Evolutionary conservation across 2,329 filamentous ascomycete species (phyloP), one percentile per base, ranked within the genome.

Genomic region (Arthrobotrys iridis): DNA sequence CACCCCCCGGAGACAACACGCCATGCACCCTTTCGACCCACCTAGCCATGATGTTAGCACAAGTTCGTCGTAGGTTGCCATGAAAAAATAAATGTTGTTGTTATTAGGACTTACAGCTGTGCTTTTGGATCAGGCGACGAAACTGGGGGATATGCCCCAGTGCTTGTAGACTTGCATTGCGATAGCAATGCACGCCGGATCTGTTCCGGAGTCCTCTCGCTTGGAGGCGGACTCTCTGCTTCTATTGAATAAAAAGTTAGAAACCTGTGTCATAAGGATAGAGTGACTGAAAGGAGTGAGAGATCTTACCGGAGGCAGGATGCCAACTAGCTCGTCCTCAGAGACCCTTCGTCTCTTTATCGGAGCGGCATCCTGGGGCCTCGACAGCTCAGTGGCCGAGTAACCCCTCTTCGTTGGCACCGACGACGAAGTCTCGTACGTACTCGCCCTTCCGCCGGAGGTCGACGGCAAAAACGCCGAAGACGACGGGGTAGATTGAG

Each of bases 151-250:
- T 41, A 15, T 48, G 37, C 11, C 70, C 70, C 10, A 74, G 43
- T 8, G 62, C 62, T 22, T 74, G 70, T 4, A 74, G 13, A 28
- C 70, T 74, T 10, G 70, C 70, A 57, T 74, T 74, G 18, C 70
- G 62, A 18, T 74, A 74, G 41, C 70, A 74, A 57, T 74, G 70
- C 41, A 50, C 46, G 1, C 62, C 70, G 4, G 62, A 63, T 5
- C 37, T 30, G 24, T 74, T 74, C 15, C 46, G 8, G 24, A 62
- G 46, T n/a, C 70, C 70, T 43, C 70, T 57, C 7, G 30, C 70
- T 40, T 22, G 62, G n/a, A n/a, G n/a, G n/a, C n/a, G n/a, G 10
- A 52, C 43, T 30, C 2, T 24, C 6, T 18, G 60, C 20, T 35
- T n/a, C n/a, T n/a, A n/a, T n/a, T n/a, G n/a, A n/a, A n/a, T n/a